phyloP scores from a whole-genome alignment of 768 basidiomycete species.

The Sistotremastrum niveocremeum region DNA sequence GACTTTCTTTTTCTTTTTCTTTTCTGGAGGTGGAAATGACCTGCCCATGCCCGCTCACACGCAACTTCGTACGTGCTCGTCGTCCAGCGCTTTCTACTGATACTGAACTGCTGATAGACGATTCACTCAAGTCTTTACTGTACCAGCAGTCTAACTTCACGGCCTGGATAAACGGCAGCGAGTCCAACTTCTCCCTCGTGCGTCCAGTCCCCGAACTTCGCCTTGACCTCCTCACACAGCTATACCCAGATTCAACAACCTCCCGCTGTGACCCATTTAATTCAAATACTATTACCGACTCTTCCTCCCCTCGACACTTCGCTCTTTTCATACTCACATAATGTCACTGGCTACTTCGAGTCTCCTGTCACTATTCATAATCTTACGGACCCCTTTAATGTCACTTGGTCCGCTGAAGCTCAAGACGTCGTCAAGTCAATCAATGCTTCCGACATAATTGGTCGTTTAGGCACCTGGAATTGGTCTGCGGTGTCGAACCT shows the following conservation, averaged over 20 bases:
- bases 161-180: slow-evolving; percentile 58
- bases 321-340: slow-evolving; percentile 49
- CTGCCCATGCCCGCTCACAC: neutral
- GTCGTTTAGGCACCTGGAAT: slow-evolving; percentile 47
- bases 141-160: slow-evolving; percentile 61
- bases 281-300: slow-evolving; percentile 34
- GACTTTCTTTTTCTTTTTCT: slow-evolving; percentile 61
- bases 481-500: slow-evolving; percentile 54
- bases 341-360: slow-evolving; percentile 69
- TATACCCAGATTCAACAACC: slow-evolving; percentile 33
- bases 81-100: slow-evolving; percentile 31
- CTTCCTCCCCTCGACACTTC: slow-evolving; percentile 31
- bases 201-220: slow-evolving; percentile 10
- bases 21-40: slow-evolving; percentile 61
- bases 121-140: slow-evolving; percentile 42
- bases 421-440: neutral
- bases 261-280: slow-evolving; percentile 28
- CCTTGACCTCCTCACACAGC: slow-evolving; percentile 2
- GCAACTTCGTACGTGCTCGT: neutral
- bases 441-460: slow-evolving; percentile 20
- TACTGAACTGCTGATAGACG: slow-evolving; percentile 47
- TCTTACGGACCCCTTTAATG: slow-evolving; percentile 31
- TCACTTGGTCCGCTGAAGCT: neutral
- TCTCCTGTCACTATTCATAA: slow-evolving; percentile 51
- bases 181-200: slow-evolving; percentile 54